A percentile compares a stretch with the other conserved stretches of the same genome.
phyloP scores from a whole-genome alignment of 371 early-diverging fungal species.

The Umbelopsis sp. region DNA sequence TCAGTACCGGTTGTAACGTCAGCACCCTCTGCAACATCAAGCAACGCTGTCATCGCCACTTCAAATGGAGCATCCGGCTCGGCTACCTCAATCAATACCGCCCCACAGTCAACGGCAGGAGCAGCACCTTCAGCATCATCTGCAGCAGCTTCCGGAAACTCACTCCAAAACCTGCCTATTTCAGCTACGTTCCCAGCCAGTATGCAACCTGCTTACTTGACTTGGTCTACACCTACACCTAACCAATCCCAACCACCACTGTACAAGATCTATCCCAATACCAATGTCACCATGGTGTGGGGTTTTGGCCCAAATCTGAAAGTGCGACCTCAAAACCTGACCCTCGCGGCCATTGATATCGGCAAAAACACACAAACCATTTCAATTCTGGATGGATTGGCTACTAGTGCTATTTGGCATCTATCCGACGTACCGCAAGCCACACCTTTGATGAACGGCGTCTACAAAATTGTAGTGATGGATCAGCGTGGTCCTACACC shows the following conservation, averaged over 20 bases:
- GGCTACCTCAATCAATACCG: not conserved
- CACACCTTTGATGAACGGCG: slow-evolving; percentile 48
- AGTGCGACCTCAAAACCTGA: slow-evolving; percentile 47
- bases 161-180: slow-evolving; percentile 38
- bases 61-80: not conserved
- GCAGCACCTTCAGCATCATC: slow-evolving; percentile 14
- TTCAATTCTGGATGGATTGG: slow-evolving; percentile 36
- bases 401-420: slow-evolving; percentile 51
- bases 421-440: slow-evolving; percentile 41
- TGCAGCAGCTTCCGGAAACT: slow-evolving; percentile 14
- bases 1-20: not conserved
- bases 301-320: slow-evolving; percentile 34
- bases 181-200: slow-evolving; percentile 44
- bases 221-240: slow-evolving; percentile 44
- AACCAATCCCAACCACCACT: slow-evolving; percentile 49
- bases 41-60: not conserved
- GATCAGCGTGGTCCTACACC: slow-evolving; percentile 53
- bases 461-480: slow-evolving; percentile 46
- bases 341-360: slow-evolving; percentile 49
- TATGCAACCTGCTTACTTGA: slow-evolving; percentile 38
- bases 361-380: slow-evolving; percentile 46
- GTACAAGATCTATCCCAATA: slow-evolving; percentile 39
- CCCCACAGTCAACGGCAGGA: slow-evolving; percentile 11
- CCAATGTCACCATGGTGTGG: slow-evolving; percentile 55
- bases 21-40: slow-evolving; percentile 13